Base-by-base conservation (phyloP, 345 rosid species). In the Syzygium oleosum region DNA sequence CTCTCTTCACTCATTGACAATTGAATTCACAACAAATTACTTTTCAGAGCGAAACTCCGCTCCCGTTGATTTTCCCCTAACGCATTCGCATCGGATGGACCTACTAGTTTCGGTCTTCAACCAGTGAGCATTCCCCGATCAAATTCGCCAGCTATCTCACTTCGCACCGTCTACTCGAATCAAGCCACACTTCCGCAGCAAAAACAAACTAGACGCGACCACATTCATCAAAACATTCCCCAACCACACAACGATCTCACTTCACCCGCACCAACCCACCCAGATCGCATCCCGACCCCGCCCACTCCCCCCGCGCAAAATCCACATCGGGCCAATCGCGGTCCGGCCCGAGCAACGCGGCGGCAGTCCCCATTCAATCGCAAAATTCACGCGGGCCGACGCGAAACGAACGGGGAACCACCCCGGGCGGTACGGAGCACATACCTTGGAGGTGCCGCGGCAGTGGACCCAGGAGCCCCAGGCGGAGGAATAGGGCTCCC, bases 391-490 rank as follows among this genome's bases (percentile, higher is more conserved):
- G 7, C 46, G 46, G 46, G 6, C 46, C 46, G 46, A 43, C 46
- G 46, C 46, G 46, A 43, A 43, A 43, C 46, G 46, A 43, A 43
- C 46, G 46, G 46, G 46, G 46, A 43, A 43, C 46, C 46, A 43
- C 46, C 46, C 46, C 46, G 46, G 46, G 46, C 46, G 46, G 46
- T 6, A 43, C 46, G 46, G 46, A 43, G 46, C 46, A 43, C 46
- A 52, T 56, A 87, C 90, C 90, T 95, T 96, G 90, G 98, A 96
- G 88, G 96, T 95, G 88, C 99, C 99, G 53, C 96, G 98, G 88
- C 90, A 93, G 90, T 98, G 99, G 87, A 94, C 88, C 99, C 99
- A 98, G 29, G 98, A 96, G 86, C 98, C 99, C 99, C 99, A 98
- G 85, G 99, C 95, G 56, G 98, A 91, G 86, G 96, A 93, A 63